These are phyloP conservation scores for Knoxdaviesia proteae DNA, from an alignment of 2,329 filamentous ascomycete genomes.

Conservation along the genomic window DNA sequence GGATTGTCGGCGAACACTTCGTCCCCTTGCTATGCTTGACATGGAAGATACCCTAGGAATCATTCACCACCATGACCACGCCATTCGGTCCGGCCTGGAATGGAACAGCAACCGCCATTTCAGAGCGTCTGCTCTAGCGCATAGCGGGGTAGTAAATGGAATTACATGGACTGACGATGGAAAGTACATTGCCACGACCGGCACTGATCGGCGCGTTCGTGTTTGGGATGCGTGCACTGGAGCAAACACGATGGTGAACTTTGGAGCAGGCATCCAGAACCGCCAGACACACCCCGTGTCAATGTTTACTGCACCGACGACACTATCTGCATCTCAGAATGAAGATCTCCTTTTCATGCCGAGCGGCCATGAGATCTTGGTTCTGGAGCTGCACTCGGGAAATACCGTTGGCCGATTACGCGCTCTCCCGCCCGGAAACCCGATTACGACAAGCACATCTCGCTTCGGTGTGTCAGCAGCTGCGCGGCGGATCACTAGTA, in stretches of 20 bases:
- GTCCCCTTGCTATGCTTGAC: conserved; percentile 57
- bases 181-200: conserved; percentile 53
- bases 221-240: conserved; percentile 72
- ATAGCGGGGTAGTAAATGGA: conserved; percentile 66
- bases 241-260: conserved; percentile 73
- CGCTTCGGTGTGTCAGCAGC: no score
- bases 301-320: no score
- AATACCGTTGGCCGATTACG: conserved; percentile 49
- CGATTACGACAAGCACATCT: no score
- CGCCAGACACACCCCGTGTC: conserved; percentile 23
- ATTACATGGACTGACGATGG: conserved; percentile 71
- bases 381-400: conserved; percentile 63
- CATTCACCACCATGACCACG: conserved; percentile 17
- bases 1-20: conserved; percentile 65
- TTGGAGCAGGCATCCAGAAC: conserved; percentile 67
- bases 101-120: conserved; percentile 15
- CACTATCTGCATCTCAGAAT: no score
- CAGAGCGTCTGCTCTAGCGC: conserved; percentile 39
- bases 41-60: conserved; percentile 65
- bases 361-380: conserved; percentile 60
- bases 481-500: conserved; percentile 33
- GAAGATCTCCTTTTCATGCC: conserved; percentile 56
- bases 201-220: conserved; percentile 65
- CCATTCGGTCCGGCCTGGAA: conserved; percentile 12
- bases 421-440: conserved; percentile 8